A percentile compares a stretch with the other conserved stretches of the same genome.
phyloP scores from a whole-genome alignment of 1,284 basidiomycete species.

The Caloboletus firmus region DNA sequence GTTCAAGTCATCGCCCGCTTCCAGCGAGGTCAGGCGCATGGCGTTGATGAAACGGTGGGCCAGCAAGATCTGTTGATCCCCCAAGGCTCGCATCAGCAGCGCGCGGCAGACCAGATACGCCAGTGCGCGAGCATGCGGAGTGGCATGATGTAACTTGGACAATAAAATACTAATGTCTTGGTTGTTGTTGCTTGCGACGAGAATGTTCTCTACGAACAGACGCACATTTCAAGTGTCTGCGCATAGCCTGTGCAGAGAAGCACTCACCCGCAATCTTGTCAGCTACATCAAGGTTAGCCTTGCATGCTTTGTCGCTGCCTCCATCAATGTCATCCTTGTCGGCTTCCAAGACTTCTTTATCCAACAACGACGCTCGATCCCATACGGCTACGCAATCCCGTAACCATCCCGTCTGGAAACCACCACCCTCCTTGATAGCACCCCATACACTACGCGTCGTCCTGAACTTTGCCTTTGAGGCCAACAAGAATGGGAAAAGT shows the following conservation, averaged over 20 bases:
- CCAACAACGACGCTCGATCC: constrained; percentile 23
- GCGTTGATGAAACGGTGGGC: constrained; percentile 50
- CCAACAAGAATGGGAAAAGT: constrained; percentile 74
- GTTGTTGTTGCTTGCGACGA: constrained; percentile 44
- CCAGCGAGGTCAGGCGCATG: constrained; percentile 48
- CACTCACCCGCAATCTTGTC: constrained; percentile 63
- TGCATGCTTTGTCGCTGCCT: constrained; percentile 46
- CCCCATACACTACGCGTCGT: constrained; percentile 68
- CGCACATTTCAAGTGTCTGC: not conserved
- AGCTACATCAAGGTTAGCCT: constrained; percentile 53
- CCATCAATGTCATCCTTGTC: constrained; percentile 39
- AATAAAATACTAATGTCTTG: constrained; percentile 40
- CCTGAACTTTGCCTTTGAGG: constrained; percentile 67
- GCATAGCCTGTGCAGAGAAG: not conserved
- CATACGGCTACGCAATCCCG: constrained; percentile 49
- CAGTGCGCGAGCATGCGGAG: constrained; percentile 55
- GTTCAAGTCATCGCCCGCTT: constrained; percentile 40
- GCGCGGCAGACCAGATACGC: constrained; percentile 59
- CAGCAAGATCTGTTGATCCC: constrained; percentile 54
- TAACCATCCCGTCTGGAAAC: constrained; percentile 34
- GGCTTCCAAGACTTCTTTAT: constrained; percentile 25
- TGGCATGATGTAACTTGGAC: constrained; percentile 51
- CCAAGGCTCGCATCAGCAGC: constrained; percentile 53
- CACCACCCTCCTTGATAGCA: constrained; percentile 39
- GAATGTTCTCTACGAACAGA: constrained; percentile 54